Evolutionary conservation across 2,329 filamentous ascomycete species (phyloP).

Genomic region (Colletotrichum sp.): DNA sequence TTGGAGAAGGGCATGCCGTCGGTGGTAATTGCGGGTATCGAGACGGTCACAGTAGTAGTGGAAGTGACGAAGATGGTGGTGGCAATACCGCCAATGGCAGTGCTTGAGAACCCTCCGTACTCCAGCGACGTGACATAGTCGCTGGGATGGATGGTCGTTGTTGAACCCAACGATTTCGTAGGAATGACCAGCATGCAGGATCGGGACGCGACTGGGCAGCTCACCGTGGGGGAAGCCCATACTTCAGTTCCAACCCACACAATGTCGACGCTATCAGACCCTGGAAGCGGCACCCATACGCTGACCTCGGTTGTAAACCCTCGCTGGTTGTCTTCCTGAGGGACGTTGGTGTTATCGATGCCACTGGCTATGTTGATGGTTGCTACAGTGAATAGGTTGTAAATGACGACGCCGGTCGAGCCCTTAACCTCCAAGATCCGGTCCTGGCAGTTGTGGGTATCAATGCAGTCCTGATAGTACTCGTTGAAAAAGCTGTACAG

Average conservation of each 20-base stretch:
- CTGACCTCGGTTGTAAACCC: constrained; percentile 29
- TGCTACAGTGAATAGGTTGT: constrained; percentile 25
- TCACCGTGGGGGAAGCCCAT: constrained; percentile 9
- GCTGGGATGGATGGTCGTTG: constrained; percentile 21
- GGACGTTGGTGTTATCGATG: neutral
- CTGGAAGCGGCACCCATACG: constrained; percentile 28
- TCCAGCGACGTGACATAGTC: constrained; percentile 24
- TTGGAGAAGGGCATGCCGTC: constrained; percentile 22
- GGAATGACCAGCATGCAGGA: constrained; percentile 27
- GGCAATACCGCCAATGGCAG: neutral
- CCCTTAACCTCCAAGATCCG: constrained; percentile 21
- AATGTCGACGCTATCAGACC: constrained; percentile 22
- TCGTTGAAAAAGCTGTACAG: constrained; percentile 31
- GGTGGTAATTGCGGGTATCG: constrained; percentile 5
- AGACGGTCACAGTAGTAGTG: constrained; percentile 19
- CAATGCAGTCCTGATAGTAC: constrained; percentile 28
- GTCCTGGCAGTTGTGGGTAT: constrained; percentile 27
- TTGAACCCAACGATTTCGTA: constrained; percentile 13
- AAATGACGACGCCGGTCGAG: constrained; percentile 25
- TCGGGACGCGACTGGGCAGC: constrained; percentile 6
- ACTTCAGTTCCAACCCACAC: constrained; percentile 25
- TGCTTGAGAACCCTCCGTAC: constrained; percentile 20
- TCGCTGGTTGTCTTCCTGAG: neutral
- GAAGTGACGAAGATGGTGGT: neutral
- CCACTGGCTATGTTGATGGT: constrained; percentile 15